Evolutionary conservation across 306 rosid genomes (phyloP), one percentile per base, ranked within the genome.

Genomic region (Corylus americana): DNA sequence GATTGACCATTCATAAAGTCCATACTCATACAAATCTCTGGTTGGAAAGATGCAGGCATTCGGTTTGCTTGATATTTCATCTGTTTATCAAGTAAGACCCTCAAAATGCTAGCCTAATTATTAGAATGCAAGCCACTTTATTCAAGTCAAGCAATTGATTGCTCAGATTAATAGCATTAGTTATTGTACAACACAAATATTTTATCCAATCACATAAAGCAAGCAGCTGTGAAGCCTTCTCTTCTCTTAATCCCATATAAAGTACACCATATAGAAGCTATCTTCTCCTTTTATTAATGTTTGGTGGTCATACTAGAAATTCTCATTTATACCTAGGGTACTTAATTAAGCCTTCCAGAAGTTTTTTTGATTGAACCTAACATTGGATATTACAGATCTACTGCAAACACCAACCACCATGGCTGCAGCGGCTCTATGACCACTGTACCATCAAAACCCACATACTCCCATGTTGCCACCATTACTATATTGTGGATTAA

Each of bases 1-100:
- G 80, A 48, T 70, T 76, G 44, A 58, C 70, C 76, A 49, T 74
- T 49, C 49, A 73, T 78, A 74, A 18, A 68, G 74, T 73, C 72
- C 7, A 70, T 58, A 70, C 70, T 57, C 62, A 66, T 74, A 77
- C 74, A 51, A 53, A 64, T 64, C 29, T 8, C 25, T 29, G 13
- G 4, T 0, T 29, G 61, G 70, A 31, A 63, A 45, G 18, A 31
- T 14, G 10, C 20, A 25, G 2, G 16, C 42, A 61, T 61, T 61
- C 68, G 5, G 10, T 63, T 12, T 63, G 70, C 70, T 31, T 63
- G 44, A 31, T 63, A 63, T 29, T 29, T 62, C 3, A 11, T 63
- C 29, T 17, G 58, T 42, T 42, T 42, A 42, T 49, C 16, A 49
- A 49, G 14, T 4, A 59, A 59, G 66, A 59, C 66, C 39, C 16